Conservation (phyloP, 2,329 filamentous ascomycete species). For the Scedosporium apiospermum region DNA sequence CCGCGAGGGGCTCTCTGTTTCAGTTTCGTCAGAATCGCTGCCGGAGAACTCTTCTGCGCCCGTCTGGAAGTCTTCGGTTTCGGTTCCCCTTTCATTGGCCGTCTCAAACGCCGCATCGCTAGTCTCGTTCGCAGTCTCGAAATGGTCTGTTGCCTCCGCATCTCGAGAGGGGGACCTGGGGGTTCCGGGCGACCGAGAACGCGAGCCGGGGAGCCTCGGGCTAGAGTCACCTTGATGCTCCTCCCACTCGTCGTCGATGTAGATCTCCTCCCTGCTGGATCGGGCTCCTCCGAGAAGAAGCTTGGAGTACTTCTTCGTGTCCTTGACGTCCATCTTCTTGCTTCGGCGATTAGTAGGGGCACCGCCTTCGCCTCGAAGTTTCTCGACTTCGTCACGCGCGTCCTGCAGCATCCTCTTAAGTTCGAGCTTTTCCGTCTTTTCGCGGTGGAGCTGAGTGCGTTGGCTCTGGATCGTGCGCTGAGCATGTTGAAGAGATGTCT, state of each 20-base stretch:
- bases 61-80: constrained; percentile 93
- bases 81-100: constrained; percentile 70
- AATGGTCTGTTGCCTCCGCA: constrained; percentile 45
- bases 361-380: constrained; percentile 47
- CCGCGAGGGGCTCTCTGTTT: constrained; percentile 61
- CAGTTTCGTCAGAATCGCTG: constrained; percentile 67
- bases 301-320: constrained; percentile 61
- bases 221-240: constrained; percentile 50
- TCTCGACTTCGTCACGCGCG: constrained; percentile 80
- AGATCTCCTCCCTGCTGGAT: constrained; percentile 66
- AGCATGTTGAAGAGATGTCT: constrained; percentile 87
- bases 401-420: constrained; percentile 92
- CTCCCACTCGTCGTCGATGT: constrained; percentile 84
- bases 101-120: constrained; percentile 54
- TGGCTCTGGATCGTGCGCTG: constrained; percentile 95
- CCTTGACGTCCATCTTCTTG: constrained; percentile 53
- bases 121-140: constrained; percentile 74
- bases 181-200: constrained; percentile 36
- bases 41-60: constrained; percentile 71
- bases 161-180: constrained; percentile 13
- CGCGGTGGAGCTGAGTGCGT: constrained; percentile 87
- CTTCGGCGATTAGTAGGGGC: constrained; percentile 46
- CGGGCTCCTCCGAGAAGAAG: constrained; percentile 69
- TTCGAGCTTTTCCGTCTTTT: constrained; percentile 98
- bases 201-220: constrained; percentile 19